A percentile compares a stretch with the other conserved stretches of the same genome.
Conservation (phyloP, 495 filamentous ascomycete species). For the Aspergillus indologenus region DNA sequence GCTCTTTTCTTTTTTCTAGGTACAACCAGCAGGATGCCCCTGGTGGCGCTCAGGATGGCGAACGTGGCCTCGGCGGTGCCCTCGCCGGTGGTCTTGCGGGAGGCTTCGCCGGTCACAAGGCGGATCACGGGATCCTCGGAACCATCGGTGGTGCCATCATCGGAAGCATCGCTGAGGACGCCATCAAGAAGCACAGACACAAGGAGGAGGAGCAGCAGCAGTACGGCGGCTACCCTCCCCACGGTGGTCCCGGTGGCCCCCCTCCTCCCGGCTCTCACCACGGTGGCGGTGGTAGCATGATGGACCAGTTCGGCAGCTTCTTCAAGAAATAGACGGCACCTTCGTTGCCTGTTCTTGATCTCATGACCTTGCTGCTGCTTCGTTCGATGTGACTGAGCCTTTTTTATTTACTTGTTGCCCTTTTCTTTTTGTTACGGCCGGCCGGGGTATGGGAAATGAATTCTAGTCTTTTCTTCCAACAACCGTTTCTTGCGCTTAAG, state of each 20-base stretch:
- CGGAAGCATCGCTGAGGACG: constrained; percentile 45
- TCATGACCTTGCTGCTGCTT: neutral
- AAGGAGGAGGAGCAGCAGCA: constrained; percentile 23
- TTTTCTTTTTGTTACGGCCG: constrained; percentile 3
- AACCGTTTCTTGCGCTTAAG: constrained; percentile 5
- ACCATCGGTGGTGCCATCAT: constrained; percentile 50
- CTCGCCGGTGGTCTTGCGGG: constrained; percentile 46
- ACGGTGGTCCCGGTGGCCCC: constrained; percentile 21
- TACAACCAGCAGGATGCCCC: constrained; percentile 24
- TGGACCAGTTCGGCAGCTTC: constrained; percentile 43
- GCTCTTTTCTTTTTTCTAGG: neutral
- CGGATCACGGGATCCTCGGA: constrained; percentile 48
- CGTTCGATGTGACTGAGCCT: neutral
- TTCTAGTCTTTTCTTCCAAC: constrained; percentile 2
- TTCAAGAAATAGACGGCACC: constrained; percentile 39
- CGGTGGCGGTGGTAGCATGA: constrained; percentile 26
- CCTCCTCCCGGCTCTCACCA: constrained; percentile 21
- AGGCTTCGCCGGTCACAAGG: constrained; percentile 49
- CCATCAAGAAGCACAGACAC: constrained; percentile 43
- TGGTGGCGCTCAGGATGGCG: constrained; percentile 43
- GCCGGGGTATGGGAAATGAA: constrained; percentile 7
- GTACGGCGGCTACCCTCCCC: neutral
- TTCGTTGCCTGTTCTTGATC: neutral
- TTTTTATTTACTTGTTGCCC: constrained; percentile 9
- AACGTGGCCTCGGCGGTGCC: constrained; percentile 47